Evolutionary conservation across 208 protist species (phyloP).

Genomic region (Trypanosoma conorhini): DNA sequence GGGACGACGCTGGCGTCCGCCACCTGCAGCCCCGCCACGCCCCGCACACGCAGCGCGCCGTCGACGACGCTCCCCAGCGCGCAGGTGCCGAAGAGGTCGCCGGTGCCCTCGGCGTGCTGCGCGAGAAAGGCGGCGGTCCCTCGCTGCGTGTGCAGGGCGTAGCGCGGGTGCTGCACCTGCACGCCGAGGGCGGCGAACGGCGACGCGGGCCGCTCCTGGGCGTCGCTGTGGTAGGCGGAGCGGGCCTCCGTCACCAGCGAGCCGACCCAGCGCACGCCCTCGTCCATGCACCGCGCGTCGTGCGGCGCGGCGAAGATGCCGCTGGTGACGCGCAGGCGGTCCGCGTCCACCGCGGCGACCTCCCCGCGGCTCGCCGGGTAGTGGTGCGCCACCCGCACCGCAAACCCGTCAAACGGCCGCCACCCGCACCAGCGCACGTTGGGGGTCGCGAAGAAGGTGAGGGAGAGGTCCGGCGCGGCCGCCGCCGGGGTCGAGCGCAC

Average conservation of each 20-base stretch:
- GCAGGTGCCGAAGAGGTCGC: constrained; percentile 71
- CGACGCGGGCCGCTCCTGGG: constrained; percentile 29
- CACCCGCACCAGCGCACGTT: constrained; percentile 42
- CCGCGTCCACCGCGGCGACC: constrained; percentile 22
- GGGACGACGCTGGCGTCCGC: constrained; percentile 76
- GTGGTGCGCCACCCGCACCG: constrained; percentile 68
- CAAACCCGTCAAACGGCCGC: constrained; percentile 52
- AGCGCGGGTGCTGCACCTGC: constrained; percentile 37
- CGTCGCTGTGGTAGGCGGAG: constrained; percentile 46
- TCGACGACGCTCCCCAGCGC: constrained; percentile 73
- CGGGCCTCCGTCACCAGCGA: constrained; percentile 44
- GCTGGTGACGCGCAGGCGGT: constrained; percentile 32
- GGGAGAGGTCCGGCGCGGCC: constrained; percentile 44
- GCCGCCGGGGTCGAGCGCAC: constrained; percentile 43
- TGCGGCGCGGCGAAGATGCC: constrained; percentile 47
- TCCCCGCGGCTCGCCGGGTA: constrained; percentile 61
- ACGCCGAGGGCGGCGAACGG: constrained; percentile 59
- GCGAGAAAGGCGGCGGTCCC: constrained; percentile 62
- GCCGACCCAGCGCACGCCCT: constrained; percentile 75
- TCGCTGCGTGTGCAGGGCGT: constrained; percentile 42
- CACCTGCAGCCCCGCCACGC: constrained; percentile 56
- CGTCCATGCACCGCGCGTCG: constrained; percentile 72
- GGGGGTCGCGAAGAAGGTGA: constrained; percentile 64
- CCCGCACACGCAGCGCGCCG: constrained; percentile 42
- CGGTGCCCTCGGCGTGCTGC: constrained; percentile 37